These are phyloP conservation scores for Linaria vulgaris DNA, from an alignment of 257 asterid species.

Conservation along the genomic window DNA sequence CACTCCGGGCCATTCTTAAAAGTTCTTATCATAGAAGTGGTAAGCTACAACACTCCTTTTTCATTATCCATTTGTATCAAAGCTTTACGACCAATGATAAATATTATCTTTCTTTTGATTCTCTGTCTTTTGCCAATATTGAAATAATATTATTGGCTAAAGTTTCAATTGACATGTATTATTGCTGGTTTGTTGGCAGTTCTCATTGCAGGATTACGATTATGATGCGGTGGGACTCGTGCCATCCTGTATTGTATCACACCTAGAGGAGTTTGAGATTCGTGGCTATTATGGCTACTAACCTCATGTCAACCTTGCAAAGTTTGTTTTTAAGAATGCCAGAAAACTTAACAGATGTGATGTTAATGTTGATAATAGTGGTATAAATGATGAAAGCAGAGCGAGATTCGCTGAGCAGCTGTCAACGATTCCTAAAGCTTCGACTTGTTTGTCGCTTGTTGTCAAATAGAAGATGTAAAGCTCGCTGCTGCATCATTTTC, in stretches of 20 bases:
- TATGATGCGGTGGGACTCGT: not conserved
- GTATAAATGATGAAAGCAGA: not conserved
- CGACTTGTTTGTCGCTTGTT: too few relatives aligned
- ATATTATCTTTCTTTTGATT: not conserved
- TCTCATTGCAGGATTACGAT: not conserved
- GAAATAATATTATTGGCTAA: not conserved
- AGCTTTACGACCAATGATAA: not conserved
- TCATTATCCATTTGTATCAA: not conserved
- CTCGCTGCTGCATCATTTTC: not conserved
- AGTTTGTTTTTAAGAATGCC: not conserved
- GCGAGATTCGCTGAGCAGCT: not conserved
- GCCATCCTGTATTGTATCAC: not conserved
- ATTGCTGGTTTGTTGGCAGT: not conserved
- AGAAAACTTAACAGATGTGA: not conserved
- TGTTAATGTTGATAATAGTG: not conserved
- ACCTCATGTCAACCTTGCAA: not conserved
- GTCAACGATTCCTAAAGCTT: not conserved
- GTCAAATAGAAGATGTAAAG: not conserved
- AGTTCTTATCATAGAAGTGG: not conserved
- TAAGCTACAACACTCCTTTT: not conserved
- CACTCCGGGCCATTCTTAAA: not conserved
- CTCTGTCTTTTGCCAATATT: not conserved
- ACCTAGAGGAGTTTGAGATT: not conserved
- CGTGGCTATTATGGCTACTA: too few relatives aligned
- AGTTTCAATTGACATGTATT: not conserved